These are phyloP conservation scores for Viola pubescens DNA, from an alignment of 441 rosid species.

Conservation along the genomic window DNA sequence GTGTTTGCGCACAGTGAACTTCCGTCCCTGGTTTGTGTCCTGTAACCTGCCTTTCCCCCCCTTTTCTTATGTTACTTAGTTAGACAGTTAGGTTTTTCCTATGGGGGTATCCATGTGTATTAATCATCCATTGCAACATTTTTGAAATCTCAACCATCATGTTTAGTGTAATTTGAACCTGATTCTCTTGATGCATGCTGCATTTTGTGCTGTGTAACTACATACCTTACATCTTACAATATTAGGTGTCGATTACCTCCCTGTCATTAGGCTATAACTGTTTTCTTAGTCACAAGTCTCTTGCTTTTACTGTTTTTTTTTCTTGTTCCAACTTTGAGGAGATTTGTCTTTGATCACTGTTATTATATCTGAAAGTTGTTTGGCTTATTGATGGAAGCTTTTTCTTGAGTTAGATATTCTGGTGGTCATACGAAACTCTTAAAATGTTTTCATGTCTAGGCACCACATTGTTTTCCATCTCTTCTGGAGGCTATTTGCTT, in stretches of 20 bases:
- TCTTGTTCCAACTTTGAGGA: not conserved
- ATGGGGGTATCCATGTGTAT: no score
- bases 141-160: no score
- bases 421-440: not conserved
- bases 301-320: not conserved
- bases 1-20: conserved; percentile 95
- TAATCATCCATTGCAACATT: no score
- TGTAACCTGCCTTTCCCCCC: not conserved
- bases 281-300: not conserved
- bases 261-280: not conserved
- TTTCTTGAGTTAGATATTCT: not conserved
- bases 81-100: no score
- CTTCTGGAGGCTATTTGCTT: no score
- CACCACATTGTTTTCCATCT: no score
- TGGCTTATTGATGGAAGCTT: not conserved
- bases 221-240: not conserved
- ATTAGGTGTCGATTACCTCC: not conserved
- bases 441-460: not conserved
- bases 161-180: no score
- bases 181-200: conserved; percentile 1
- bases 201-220: not conserved
- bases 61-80: no score
- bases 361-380: not conserved
- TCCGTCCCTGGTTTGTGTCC: conserved; percentile 70
- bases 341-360: not conserved